Evolutionary conservation across 2,329 filamentous ascomycete genomes (phyloP).

Genomic region (Pyrenophora seminiperda): DNA sequence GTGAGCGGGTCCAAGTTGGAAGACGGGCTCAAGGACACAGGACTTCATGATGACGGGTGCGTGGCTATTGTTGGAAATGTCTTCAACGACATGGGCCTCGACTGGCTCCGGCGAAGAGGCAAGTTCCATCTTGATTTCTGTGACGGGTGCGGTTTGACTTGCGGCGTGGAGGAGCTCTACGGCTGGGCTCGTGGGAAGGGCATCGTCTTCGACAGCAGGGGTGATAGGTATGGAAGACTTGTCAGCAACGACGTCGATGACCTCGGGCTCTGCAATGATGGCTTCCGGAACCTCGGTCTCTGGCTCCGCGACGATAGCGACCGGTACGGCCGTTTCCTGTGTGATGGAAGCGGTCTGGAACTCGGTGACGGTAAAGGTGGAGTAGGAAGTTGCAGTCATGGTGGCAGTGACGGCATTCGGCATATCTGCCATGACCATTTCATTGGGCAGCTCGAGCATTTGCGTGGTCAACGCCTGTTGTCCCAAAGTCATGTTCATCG

Average conservation of each 20-base stretch:
- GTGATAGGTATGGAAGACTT: background rate
- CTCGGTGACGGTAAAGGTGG: slow-evolving; percentile 37
- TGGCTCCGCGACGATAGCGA: background rate
- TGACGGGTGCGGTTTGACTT: background rate
- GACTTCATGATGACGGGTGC: background rate
- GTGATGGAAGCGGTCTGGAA: slow-evolving; percentile 9
- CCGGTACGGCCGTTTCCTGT: slow-evolving; percentile 6
- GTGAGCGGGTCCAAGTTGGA: background rate
- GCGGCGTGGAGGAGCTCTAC: background rate
- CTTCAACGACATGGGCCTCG: background rate
- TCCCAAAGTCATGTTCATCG: slow-evolving; percentile 30
- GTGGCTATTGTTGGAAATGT: background rate
- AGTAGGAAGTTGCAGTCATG: slow-evolving; percentile 31
- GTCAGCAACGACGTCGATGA: background rate
- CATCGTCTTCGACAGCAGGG: background rate
- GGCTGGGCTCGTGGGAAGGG: background rate
- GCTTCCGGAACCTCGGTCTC: background rate
- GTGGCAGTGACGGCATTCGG: slow-evolving; percentile 29
- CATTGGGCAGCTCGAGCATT: slow-evolving; percentile 10
- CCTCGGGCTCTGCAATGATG: background rate
- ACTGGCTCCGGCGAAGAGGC: background rate
- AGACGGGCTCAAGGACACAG: slow-evolving; percentile 5
- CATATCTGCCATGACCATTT: slow-evolving; percentile 8
- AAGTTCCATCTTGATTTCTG: background rate
- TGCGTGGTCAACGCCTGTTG: slow-evolving; percentile 11